Evolutionary conservation across 2,329 filamentous ascomycete genomes (phyloP), one percentile per base, ranked within the genome.

Genomic region (Cryphonectria radicalis): DNA sequence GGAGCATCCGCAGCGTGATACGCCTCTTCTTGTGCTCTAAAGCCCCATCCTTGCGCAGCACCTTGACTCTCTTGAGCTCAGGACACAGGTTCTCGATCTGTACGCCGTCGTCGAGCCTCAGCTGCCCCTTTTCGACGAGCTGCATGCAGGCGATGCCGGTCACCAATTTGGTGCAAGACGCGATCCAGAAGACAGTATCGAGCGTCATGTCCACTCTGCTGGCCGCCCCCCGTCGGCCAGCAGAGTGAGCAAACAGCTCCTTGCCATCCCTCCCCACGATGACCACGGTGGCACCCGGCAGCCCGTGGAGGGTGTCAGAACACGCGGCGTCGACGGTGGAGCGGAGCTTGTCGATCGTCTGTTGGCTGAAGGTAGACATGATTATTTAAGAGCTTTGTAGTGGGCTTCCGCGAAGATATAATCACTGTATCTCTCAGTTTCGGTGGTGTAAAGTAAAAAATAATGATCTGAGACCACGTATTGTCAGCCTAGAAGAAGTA

Each of bases 151-250:
- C 85, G 19, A 89, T 77, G 0, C 82, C 86, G 0, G 82, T 80
- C 17, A 89, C 78, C 80, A 88, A 81, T 78, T 90, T 90, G 22
- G 88, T 88, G 75, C 85, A 88, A 0, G 86, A 88, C 0, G 87
- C 87, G 6, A 89, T 81, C 86, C 85, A 89, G 76, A 90, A 92
- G 0, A 89, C 80, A 11, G 82, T 88, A 55, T 92, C 89, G 8
- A 74, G 67, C 28, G 69, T 70, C 73, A 74, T 72, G 10, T 70
- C 55, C n/a, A n/a, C n/a, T n/a, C n/a, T n/a, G 57, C 66, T 72
- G n/a, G 68, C 67, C 28, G 72, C 63, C 0, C 87, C 87, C 3
- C 82, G 79, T 25, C 81, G 84, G 0, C 87, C 88, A 0, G 84
- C 79, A 0, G 86, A 79, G 74, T 89, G 81, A 2, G 81, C 80